Evolutionary conservation across 257 asterid species (phyloP), one percentile per base, ranked within the genome.

Genomic region (Apocynum venetum): DNA sequence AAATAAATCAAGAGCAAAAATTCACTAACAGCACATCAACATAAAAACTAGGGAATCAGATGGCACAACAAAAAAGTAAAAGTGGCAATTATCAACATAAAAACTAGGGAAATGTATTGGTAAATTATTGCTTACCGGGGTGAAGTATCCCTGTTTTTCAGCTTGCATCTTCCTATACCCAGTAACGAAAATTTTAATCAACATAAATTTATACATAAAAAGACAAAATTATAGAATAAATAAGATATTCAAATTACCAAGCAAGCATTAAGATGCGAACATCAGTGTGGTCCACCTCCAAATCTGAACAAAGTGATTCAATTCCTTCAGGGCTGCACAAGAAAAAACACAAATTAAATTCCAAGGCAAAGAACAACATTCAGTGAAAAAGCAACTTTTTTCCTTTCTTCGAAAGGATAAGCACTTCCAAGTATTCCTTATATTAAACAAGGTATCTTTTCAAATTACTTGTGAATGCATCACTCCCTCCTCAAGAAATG

Each of bases 111-210:
- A 72, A 55, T 11, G 31, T 44, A 10, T 46, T 4, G 6, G 38
- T 0, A 17, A 59, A 66, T 2, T 44, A 71, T 71, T 20, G 48
- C 87, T 82, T 85, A 93, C 98, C 91, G 82, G 85, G 52, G 90
- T 87, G 79, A 93, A 93, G 80, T 89, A 93, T 71, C 98, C 98
- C 81, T 93, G 98, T 86, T 82, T 93, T 85, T 91, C 96, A 81
- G 98, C 96, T 85, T 85, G 88, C 98, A 93, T 87, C 89, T 90
- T 93, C 98, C 98, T 93, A 72, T 36, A 55, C 80, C 64, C 52
- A 83, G 19, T 4, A 35, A 51, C 49, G 31, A 31, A 52, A 71
- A 59, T 52, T 68, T 60, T 66, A 52, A 31, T 73, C 80, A 82
- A 72, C 4, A 79, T 72, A 80, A 51, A 77, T 51, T 70, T n/a